Conservation (phyloP, 2,329 filamentous ascomycete genomes). For the Fonsecaea nubica region DNA sequence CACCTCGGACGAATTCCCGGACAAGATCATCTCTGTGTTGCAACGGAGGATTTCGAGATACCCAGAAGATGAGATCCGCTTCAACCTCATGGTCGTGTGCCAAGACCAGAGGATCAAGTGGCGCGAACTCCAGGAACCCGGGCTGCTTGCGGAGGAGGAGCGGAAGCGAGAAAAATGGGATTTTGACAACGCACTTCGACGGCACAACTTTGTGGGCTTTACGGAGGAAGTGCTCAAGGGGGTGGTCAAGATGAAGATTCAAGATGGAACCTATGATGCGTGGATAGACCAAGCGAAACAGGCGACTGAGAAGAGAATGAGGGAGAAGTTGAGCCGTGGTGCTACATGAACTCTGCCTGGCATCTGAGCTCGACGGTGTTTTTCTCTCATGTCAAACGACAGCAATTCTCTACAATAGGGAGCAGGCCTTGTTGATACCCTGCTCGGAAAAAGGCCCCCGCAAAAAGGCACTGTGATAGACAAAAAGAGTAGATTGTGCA, state of each 20-base stretch:
- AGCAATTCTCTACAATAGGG: too few relatives aligned
- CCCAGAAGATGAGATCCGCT: conserved; percentile 84
- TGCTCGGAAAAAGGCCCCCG: too few relatives aligned
- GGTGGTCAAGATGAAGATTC: conserved; percentile 76
- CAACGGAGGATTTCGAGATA: conserved; percentile 84
- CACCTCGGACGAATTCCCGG: conserved; percentile 72
- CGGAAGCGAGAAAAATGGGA: conserved; percentile 84
- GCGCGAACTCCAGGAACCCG: conserved; percentile 79
- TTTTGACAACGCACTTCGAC: conserved; percentile 90
- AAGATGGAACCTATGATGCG: conserved; percentile 74
- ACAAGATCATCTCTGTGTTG: conserved; percentile 84
- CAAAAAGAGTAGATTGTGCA: too few relatives aligned
- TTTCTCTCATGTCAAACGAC: too few relatives aligned
- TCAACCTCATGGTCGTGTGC: conserved; percentile 94
- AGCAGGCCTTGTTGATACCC: too few relatives aligned
- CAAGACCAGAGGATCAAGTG: conserved; percentile 79
- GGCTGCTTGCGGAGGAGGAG: conserved; percentile 79
- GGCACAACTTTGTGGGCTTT: conserved; percentile 97
- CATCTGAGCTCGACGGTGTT: too few relatives aligned
- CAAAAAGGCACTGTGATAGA: too few relatives aligned
- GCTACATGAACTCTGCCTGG: neutral
- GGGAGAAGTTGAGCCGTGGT: conserved; percentile 38
- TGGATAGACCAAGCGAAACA: conserved; percentile 74
- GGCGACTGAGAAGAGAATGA: conserved; percentile 51
- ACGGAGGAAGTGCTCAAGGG: conserved; percentile 88